Percentiles rank a stretch among this genome's conserved stretches.
These are phyloP conservation scores for Citrus medica DNA, from an alignment of 345 rosid species.

Conservation along the genomic window DNA sequence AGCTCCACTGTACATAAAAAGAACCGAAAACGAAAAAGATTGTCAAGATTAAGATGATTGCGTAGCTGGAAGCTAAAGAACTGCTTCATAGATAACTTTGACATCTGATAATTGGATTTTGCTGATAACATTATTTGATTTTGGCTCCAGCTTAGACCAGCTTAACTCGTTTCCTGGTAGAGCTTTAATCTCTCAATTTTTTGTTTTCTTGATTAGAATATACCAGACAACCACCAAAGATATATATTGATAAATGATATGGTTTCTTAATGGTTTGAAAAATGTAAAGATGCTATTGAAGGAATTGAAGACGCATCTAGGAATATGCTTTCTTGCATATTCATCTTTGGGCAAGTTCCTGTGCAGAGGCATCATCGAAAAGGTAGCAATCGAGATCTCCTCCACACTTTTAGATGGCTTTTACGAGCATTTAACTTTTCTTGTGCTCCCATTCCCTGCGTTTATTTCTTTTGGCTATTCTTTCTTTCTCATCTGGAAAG, in stretches of 20 bases:
- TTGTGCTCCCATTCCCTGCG: background rate
- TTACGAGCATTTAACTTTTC: background rate
- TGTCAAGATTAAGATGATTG: constrained; percentile 45
- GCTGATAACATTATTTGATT: background rate
- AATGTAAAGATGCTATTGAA: background rate
- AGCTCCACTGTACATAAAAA: constrained; percentile 20
- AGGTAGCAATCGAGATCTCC: background rate
- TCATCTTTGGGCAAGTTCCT: background rate
- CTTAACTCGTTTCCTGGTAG: background rate
- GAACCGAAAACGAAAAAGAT: constrained; percentile 45
- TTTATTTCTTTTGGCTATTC: background rate
- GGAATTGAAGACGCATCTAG: background rate
- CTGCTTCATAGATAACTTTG: background rate
- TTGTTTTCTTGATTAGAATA: background rate
- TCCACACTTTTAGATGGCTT: background rate
- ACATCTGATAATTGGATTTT: background rate
- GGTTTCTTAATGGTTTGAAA: background rate
- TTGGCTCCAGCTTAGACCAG: background rate
- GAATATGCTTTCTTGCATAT: background rate
- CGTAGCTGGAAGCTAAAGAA: background rate
- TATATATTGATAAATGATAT: background rate
- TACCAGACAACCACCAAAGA: background rate
- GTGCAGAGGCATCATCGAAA: background rate
- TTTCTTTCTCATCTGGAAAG: background rate
- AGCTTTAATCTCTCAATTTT: background rate